These are phyloP conservation scores for Globisporangium spinosum DNA, from an alignment of 352 stramenopile genomes.

Conservation along the genomic window DNA sequence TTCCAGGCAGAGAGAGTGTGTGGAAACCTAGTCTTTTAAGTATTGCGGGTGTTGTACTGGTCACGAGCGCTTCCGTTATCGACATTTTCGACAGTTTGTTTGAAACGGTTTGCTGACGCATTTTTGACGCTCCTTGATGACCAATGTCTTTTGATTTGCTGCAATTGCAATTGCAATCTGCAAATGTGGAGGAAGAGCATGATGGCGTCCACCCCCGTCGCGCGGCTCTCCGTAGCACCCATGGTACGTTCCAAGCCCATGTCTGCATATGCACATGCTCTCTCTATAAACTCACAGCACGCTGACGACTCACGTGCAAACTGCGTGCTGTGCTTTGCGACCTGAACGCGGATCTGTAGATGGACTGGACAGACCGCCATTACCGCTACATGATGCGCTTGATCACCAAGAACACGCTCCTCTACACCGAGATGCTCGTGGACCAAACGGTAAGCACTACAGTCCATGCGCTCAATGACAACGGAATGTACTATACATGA, in stretches of 20 bases:
- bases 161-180: neutral
- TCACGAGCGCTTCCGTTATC: neutral
- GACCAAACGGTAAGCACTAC: conserved; percentile 87
- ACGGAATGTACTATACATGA: neutral
- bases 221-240: conserved; percentile 18
- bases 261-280: neutral
- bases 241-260: conserved; percentile 8
- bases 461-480: neutral
- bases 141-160: neutral
- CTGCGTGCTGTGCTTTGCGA: neutral
- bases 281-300: neutral
- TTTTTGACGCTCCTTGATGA: neutral
- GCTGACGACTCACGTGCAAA: neutral
- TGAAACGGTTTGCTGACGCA: neutral
- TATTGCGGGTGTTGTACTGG: neutral
- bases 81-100: neutral
- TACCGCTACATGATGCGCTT: conserved; percentile 93
- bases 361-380: conserved; percentile 98
- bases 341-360: conserved; percentile 42
- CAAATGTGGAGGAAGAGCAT: conserved; percentile 14
- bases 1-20: neutral
- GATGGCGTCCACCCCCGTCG: conserved; percentile 10
- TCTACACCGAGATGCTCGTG: conserved; percentile 99
- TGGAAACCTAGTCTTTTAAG: neutral
- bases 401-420: conserved; percentile 89